A percentile compares a stretch with the other conserved stretches of the same genome.
These are phyloP conservation scores for Hygrocybe punicea DNA, from an alignment of 768 basidiomycete species.

Conservation along the genomic window DNA sequence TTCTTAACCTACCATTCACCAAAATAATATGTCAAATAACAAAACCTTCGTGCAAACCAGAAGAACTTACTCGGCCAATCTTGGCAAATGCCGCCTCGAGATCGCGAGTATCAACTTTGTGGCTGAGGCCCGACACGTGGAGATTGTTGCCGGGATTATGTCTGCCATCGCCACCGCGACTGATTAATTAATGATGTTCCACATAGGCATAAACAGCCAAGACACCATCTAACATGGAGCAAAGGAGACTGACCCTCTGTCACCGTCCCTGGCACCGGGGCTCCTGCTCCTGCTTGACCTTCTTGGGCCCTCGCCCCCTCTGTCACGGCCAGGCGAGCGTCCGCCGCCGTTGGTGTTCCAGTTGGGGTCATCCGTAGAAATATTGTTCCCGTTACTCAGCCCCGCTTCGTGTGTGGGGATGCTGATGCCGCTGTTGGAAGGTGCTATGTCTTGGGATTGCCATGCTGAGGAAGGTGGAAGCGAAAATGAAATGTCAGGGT, in stretches of 20 bases:
- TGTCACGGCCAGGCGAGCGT: conserved; percentile 46
- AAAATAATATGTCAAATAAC: background rate
- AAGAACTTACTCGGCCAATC: conserved; percentile 68
- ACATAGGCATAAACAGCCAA: conserved; percentile 12
- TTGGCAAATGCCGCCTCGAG: conserved; percentile 88
- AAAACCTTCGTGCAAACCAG: background rate
- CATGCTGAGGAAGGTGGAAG: conserved; percentile 52
- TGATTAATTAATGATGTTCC: conserved; percentile 13
- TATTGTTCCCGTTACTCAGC: conserved; percentile 39
- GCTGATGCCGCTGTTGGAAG: conserved; percentile 60
- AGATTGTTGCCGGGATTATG: conserved; percentile 68
- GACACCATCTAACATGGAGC: conserved; percentile 14
- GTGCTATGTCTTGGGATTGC: conserved; percentile 81
- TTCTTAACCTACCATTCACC: conserved; percentile 58
- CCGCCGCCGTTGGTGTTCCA: conserved; percentile 44
- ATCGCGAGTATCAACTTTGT: conserved; percentile 70
- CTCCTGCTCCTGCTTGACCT: conserved; percentile 79
- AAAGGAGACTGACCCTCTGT: conserved; percentile 49
- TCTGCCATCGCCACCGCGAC: conserved; percentile 46
- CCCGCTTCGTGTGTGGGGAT: conserved; percentile 59
- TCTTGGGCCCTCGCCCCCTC: conserved; percentile 51
- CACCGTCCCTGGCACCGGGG: conserved; percentile 50
- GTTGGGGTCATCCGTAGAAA: conserved; percentile 52
- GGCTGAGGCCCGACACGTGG: conserved; percentile 57
- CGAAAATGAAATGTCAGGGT: conserved; percentile 17